phyloP scores from a whole-genome alignment of 768 basidiomycete species.

The Lyophyllum semitale region DNA sequence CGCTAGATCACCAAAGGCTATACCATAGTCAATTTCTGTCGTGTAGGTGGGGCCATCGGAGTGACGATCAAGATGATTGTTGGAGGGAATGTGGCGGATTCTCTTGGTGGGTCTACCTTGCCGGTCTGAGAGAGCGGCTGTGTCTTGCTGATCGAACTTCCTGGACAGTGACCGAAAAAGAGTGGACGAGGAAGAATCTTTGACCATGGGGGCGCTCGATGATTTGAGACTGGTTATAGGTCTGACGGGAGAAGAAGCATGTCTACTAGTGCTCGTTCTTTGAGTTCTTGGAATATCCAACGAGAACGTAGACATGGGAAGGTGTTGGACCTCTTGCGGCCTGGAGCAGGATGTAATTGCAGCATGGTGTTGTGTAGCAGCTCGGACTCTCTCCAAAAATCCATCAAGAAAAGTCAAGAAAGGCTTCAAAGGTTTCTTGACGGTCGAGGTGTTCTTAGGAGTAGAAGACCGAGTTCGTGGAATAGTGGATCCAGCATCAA shows the following conservation, averaged over 20 bases:
- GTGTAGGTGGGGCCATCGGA: background rate
- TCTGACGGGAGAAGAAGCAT: background rate
- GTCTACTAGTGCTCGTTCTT: background rate
- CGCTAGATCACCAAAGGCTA: background rate
- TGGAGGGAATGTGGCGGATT: background rate
- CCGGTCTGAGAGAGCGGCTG: background rate
- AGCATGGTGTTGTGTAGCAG: slow-evolving; percentile 19
- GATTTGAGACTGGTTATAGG: background rate
- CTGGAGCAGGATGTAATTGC: background rate
- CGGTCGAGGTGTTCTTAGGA: background rate
- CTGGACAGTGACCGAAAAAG: background rate
- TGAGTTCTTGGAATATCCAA: background rate
- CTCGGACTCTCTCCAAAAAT: slow-evolving; percentile 36
- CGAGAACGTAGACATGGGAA: background rate
- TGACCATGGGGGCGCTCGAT: background rate
- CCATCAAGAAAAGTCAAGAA: slow-evolving; percentile 35
- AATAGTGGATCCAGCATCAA: background rate
- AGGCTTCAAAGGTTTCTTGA: slow-evolving; percentile 28
- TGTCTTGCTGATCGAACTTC: background rate
- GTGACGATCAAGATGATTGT: background rate
- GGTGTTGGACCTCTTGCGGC: background rate
- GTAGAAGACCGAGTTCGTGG: background rate
- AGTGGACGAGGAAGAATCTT: background rate
- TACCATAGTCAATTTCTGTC: background rate
- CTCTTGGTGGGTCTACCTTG: background rate